Evolutionary conservation across 768 basidiomycete genomes (phyloP), one percentile per base, ranked within the genome.

Genomic region (Auricularia sp.): DNA sequence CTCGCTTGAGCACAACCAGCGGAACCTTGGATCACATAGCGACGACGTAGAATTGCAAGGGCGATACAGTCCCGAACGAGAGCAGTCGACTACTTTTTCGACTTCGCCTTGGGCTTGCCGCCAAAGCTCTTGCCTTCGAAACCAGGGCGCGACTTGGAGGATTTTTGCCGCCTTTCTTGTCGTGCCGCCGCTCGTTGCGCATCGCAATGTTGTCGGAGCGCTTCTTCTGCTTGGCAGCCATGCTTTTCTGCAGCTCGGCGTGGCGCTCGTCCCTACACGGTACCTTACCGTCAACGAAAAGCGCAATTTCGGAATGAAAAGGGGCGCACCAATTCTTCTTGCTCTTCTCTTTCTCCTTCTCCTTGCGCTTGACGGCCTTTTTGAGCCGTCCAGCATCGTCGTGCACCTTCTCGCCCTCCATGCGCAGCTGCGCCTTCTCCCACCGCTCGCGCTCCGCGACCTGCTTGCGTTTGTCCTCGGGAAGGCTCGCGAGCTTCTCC

Each of bases 331-430:
- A 98, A 54, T 83, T 81, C 71, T 88, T 90, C 73, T 90, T 91
- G 65, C 86, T 86, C 78, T 91, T 94, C 29, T 66, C 70, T 73
- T 98, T 98, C 69, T 86, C 86, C 74, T 96, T 95, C 75, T 97
- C 96, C 67, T 91, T 87, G 73, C 91, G 80, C 80, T 97, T 98
- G 7, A 84, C 86, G 51, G 93, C 93, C 78, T 97, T 98, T 79
- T 96, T 98, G 70, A 99, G 74, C 56, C 87, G 78, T 1, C 69
- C 72, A 72, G 93, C 92, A 69, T 95, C 91, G 69, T 98, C 97
- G 61, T 83, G 84, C 36, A 99, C 87, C 75, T 98, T 99, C 60
- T 87, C 87, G 2, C 97, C 97, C 63, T 91, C 91, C 65, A 97
- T 78, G 61, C 92, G 81, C 36, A 91, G 86, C 71, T 87, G 85